Evolutionary conservation across 352 stramenopile genomes (phyloP), one percentile per base, ranked within the genome.

Genomic region (Globisporangium megalacanthum): DNA sequence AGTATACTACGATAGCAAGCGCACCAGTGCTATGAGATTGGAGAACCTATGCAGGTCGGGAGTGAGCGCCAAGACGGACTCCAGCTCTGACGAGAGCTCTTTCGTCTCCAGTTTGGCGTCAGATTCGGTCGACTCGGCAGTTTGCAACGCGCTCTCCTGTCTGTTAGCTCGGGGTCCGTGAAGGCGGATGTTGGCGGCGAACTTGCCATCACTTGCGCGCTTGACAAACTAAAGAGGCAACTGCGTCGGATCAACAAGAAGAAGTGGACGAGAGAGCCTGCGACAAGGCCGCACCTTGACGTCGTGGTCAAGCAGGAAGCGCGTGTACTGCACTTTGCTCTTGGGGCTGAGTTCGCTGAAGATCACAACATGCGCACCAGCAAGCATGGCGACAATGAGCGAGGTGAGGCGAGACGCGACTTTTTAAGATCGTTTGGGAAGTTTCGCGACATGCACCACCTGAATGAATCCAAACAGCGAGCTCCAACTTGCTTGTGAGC

Each of bases 231-330:
- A 29, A 29, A 29, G 25, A 29, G 25, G 4, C 25, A 29, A 29
- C 25, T 29, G 25, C 1, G 25, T 29, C 25, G 25, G 25, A 29
- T 4, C 25, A 29, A 29, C 2, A 11, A 39, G 19, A 19, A 8
- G 19, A 37, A n/a, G 19, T 8, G 15, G 19, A 5, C 8, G 25
- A 22, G 15, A n/a, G 20, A 22, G 7, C 9, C 11, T 9, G 42
- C n/a, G 37, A 42, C 15, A 48, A 29, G 4, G 25, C 25, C 50
- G 20, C 41, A 88, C 81, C 67, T 86, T 70, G 11, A 88, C 68
- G 29, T 87, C 59, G 55, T 86, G 69, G 37, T 88, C 77, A 1
- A 92, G 60, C 37, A 92, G 62, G 25, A 92, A 88, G 15, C 73
- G 76, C 14, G 81, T 83, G 69, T 92, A 92, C 19, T 80, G 70